phyloP scores from a whole-genome alignment of 768 basidiomycete species.

The Rhizopogon vinicolor region DNA sequence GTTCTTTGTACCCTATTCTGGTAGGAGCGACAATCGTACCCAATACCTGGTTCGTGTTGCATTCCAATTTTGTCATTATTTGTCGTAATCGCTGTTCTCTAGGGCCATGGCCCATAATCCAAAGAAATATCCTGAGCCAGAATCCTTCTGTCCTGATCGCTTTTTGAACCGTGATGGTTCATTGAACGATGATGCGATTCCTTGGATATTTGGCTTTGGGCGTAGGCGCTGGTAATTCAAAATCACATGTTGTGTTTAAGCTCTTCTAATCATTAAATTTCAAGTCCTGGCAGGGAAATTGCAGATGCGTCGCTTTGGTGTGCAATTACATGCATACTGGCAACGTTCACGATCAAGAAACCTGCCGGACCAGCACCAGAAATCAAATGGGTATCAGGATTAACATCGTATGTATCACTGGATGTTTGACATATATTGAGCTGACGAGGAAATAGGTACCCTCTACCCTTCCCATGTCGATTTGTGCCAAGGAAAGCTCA shows the following conservation, averaged over 20 bases:
- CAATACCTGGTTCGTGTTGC: constrained; percentile 8
- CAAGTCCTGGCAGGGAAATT: not conserved
- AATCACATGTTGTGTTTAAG: not conserved
- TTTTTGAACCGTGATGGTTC: constrained; percentile 8
- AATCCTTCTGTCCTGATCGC: constrained; percentile 5
- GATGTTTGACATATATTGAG: too few species aligned
- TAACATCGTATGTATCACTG: constrained; percentile 4
- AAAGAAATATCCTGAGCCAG: constrained; percentile 6
- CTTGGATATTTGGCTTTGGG: constrained; percentile 12
- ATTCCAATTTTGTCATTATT: not conserved
- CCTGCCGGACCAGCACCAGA: constrained; percentile 9
- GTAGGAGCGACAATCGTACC: constrained; percentile 7
- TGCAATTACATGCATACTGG: constrained; percentile 10
- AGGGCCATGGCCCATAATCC: constrained; percentile 11
- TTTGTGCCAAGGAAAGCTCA: too few species aligned
- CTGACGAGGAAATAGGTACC: too few species aligned
- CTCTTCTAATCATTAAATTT: not conserved
- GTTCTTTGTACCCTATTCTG: not conserved
- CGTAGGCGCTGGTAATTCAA: constrained; percentile 4
- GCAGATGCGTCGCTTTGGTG: constrained; percentile 6
- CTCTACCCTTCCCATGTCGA: too few species aligned
- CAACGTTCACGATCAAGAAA: constrained; percentile 12
- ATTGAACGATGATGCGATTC: constrained; percentile 4
- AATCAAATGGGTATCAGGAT: constrained; percentile 14
- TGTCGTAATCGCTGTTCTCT: too few species aligned